A percentile compares a stretch with the other conserved stretches of the same genome.
Conservation (phyloP, 2,329 filamentous ascomycete species). For the Leptodontidium sp. region DNA sequence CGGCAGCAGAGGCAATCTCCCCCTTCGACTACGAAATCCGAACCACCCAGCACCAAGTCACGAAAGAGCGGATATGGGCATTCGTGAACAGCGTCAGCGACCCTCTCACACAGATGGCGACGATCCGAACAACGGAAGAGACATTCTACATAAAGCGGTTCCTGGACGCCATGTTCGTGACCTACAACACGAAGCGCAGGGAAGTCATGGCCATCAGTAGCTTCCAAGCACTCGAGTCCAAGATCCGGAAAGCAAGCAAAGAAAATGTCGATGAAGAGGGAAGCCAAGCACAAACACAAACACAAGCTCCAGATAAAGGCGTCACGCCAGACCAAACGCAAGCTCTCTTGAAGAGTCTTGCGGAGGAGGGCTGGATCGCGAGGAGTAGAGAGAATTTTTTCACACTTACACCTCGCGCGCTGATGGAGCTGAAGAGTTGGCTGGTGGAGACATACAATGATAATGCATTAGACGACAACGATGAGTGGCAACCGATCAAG, state of each 20-base stretch:
- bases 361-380: conserved; percentile 86
- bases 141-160: conserved; percentile 88
- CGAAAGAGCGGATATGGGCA: conserved; percentile 75
- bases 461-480: conserved; percentile 58
- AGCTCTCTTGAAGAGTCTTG: conserved; percentile 70
- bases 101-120: conserved; percentile 85
- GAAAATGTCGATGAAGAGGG: conserved; percentile 45
- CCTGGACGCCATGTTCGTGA: conserved; percentile 91
- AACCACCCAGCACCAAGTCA: conserved; percentile 72
- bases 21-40: conserved; percentile 90
- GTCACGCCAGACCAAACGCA: conserved; percentile 84
- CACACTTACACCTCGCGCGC: conserved; percentile 74
- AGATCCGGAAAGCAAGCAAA: conserved; percentile 62
- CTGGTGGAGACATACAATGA: conserved; percentile 92
- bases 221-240: conserved; percentile 78
- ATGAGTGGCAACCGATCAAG: conserved; percentile 79
- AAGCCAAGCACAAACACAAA: conserved; percentile 43
- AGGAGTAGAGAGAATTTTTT: conserved; percentile 77
- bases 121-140: conserved; percentile 81
- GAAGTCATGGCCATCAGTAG: conserved; percentile 85
- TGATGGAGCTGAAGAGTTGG: conserved; percentile 88
- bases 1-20: conserved; percentile 76
- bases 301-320: conserved; percentile 55
- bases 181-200: conserved; percentile 78
- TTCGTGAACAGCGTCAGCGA: conserved; percentile 91